Evolutionary conservation across 1,284 basidiomycete genomes (phyloP).

Genomic region (Tylopilus sp.): DNA sequence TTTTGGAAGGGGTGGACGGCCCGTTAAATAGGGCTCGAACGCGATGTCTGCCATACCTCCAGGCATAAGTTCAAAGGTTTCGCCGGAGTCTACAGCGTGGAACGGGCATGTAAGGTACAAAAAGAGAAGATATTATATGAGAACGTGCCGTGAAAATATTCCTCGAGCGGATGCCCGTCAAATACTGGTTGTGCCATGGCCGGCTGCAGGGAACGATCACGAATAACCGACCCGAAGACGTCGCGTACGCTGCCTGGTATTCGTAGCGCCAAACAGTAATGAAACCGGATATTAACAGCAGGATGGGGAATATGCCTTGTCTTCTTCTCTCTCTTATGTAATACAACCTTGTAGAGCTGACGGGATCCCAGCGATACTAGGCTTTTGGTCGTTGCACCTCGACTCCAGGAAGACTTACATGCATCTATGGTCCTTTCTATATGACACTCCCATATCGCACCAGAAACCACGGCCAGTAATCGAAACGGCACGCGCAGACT

Average conservation of each 20-base stretch:
- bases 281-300: constrained; percentile 22
- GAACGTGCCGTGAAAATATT: constrained; percentile 62
- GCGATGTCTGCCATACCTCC: constrained; percentile 30
- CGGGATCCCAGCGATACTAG: too few relatives aligned
- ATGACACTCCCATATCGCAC: too few relatives aligned
- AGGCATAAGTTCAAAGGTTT: constrained; percentile 42
- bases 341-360: too few relatives aligned
- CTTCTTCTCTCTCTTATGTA: too few relatives aligned
- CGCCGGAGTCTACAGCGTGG: constrained; percentile 49
- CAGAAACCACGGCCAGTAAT: too few relatives aligned
- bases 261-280: constrained; percentile 17
- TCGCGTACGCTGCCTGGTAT: constrained; percentile 24
- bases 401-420: too few relatives aligned
- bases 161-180: constrained; percentile 69
- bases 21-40: constrained; percentile 18
- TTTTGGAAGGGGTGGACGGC: constrained; percentile 11
- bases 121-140: not conserved
- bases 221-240: constrained; percentile 2
- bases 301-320: constrained; percentile 6
- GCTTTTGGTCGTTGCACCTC: too few relatives aligned
- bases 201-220: constrained; percentile 5
- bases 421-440: too few relatives aligned
- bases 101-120: constrained; percentile 13
- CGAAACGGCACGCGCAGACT: too few relatives aligned
- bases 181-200: constrained; percentile 73